Evolutionary conservation across 495 filamentous ascomycete species (phyloP).

Genomic region (Talaromyces proteolyticus): DNA sequence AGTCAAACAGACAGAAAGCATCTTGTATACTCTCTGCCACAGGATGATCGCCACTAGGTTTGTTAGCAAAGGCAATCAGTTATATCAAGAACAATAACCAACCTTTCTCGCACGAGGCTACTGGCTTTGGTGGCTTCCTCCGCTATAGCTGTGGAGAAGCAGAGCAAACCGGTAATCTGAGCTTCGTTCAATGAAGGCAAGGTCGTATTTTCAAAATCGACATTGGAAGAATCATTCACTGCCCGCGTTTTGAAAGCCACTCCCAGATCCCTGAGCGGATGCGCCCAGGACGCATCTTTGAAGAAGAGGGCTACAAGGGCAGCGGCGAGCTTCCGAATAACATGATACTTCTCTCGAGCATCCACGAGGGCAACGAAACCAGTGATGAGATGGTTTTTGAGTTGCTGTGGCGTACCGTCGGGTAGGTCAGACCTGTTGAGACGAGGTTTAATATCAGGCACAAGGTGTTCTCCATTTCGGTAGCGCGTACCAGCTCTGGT

Average conservation of each 20-base stretch:
- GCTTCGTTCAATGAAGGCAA: slow-evolving; percentile 45
- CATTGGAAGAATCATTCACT: slow-evolving; percentile 31
- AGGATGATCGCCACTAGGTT: slow-evolving; percentile 12
- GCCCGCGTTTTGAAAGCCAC: slow-evolving; percentile 39
- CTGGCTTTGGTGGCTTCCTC: slow-evolving; percentile 63
- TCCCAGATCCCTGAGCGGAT: slow-evolving; percentile 60
- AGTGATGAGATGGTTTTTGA: slow-evolving; percentile 64
- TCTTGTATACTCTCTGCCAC: slow-evolving; percentile 28
- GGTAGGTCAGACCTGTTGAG: slow-evolving; percentile 52
- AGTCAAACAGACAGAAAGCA: slow-evolving; percentile 31
- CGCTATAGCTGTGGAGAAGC: slow-evolving; percentile 67
- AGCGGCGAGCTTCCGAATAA: slow-evolving; percentile 77
- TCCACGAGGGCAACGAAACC: slow-evolving; percentile 59
- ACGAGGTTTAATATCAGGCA: neutral
- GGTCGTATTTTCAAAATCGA: slow-evolving; percentile 33
- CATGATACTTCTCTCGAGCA: slow-evolving; percentile 54
- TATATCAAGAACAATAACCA: neutral
- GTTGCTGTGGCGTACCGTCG: slow-evolving; percentile 51
- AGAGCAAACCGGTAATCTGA: slow-evolving; percentile 56
- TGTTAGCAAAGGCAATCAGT: neutral
- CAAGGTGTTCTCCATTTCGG: neutral
- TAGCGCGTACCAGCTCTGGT: slow-evolving; percentile 63
- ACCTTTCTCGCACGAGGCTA: slow-evolving; percentile 13
- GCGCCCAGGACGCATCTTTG: slow-evolving; percentile 60
- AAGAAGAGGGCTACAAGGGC: slow-evolving; percentile 77